These are phyloP conservation scores for Dendryphion nanum DNA, from an alignment of 2,329 filamentous ascomycete species.

Conservation along the genomic window DNA sequence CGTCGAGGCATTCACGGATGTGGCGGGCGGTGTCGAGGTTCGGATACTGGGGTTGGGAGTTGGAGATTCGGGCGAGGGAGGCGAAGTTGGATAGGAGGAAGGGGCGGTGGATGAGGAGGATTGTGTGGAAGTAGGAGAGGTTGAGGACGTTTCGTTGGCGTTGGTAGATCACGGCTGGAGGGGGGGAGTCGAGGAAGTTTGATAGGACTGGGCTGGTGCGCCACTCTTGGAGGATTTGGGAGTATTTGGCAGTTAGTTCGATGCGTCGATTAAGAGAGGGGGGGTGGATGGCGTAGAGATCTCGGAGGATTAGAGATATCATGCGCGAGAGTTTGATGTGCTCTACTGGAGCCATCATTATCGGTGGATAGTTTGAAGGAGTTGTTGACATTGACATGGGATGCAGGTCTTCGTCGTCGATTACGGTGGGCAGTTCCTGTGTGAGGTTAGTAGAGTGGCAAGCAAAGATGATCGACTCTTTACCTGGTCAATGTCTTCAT, in stretches of 20 bases:
- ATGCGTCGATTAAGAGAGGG: slow-evolving; percentile 31
- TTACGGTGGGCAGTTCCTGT: slow-evolving; percentile 36
- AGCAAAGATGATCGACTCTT: slow-evolving; percentile 4
- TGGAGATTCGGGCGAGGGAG: slow-evolving; percentile 28
- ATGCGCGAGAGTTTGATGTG: slow-evolving; percentile 47
- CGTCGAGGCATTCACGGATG: slow-evolving; percentile 47
- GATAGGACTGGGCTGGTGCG: slow-evolving; percentile 47
- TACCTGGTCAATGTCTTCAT: slow-evolving; percentile 64
- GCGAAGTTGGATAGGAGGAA: slow-evolving; percentile 51
- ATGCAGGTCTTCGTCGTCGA: slow-evolving; percentile 34
- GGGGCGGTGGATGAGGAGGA: slow-evolving; percentile 56
- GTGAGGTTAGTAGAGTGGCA: slow-evolving; percentile 12
- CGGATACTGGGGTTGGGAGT: slow-evolving; percentile 6
- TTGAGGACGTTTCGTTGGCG: slow-evolving; percentile 55
- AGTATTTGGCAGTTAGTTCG: slow-evolving; percentile 43
- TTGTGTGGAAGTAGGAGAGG: slow-evolving; percentile 55
- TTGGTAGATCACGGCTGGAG: slow-evolving; percentile 51
- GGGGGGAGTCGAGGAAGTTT: slow-evolving; percentile 43
- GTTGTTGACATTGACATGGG: slow-evolving; percentile 13
- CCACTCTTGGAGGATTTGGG: slow-evolving; percentile 46
- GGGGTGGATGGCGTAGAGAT: slow-evolving; percentile 44
- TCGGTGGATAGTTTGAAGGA: slow-evolving; percentile 28
- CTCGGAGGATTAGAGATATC: slow-evolving; percentile 44
- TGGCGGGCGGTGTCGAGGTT: slow-evolving; percentile 29
- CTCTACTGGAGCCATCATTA: slow-evolving; percentile 48